Conservation (phyloP, 768 basidiomycete genomes). For the Rhodosporidiobolus sp. region DNA sequence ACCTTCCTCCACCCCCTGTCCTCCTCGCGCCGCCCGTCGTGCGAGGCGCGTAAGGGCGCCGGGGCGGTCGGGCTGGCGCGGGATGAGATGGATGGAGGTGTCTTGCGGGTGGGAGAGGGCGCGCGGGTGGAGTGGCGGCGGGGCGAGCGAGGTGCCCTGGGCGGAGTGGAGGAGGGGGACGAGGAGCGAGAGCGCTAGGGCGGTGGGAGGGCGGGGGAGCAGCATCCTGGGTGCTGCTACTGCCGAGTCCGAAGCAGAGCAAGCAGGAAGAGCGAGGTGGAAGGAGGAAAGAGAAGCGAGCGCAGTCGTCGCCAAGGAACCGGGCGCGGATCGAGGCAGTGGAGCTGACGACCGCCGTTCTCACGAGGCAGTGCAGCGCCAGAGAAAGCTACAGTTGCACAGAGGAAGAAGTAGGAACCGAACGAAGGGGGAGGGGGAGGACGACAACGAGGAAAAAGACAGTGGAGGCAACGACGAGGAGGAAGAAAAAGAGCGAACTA, state of each 20-base stretch:
- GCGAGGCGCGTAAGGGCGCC: neutral
- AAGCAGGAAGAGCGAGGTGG: neutral
- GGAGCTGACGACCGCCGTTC: too few species aligned
- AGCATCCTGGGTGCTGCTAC: too few species aligned
- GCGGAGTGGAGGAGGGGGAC: constrained; percentile 2
- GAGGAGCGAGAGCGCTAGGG: neutral
- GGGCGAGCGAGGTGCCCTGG: neutral
- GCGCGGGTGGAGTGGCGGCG: constrained; percentile 18
- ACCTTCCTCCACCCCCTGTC: too few species aligned
- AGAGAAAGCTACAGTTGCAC: too few species aligned
- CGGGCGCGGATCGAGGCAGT: too few species aligned
- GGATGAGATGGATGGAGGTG: constrained; percentile 10
- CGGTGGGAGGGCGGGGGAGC: too few species aligned
- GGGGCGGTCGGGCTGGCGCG: neutral
- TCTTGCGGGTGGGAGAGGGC: constrained; percentile 26
- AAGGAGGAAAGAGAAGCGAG: neutral
- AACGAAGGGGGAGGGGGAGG: too few species aligned
- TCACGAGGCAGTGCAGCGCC: too few species aligned
- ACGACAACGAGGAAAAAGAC: too few species aligned
- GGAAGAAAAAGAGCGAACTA: constrained; percentile 4
- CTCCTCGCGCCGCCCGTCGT: neutral
- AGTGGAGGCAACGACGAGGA: neutral
- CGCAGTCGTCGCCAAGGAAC: neutral
- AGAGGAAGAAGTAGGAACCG: too few species aligned
- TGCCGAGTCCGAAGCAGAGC: neutral